Conservation (phyloP, 345 rosid species). For the Dimocarpus longan region DNA sequence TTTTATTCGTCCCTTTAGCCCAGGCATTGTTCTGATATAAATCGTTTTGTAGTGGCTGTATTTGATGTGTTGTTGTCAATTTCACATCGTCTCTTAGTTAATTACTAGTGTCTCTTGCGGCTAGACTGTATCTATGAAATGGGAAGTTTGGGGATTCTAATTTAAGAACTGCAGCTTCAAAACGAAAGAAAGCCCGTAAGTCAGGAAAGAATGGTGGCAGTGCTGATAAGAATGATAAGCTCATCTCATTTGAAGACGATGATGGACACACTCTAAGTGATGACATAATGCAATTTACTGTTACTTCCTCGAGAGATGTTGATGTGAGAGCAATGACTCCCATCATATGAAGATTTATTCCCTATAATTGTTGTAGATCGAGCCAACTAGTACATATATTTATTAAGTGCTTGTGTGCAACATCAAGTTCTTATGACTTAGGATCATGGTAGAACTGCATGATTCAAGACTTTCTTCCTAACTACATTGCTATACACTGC, state of each 20-base stretch:
- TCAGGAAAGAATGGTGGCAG: slow-evolving; percentile 51
- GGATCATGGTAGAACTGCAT: too few species aligned
- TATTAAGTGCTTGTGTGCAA: not conserved
- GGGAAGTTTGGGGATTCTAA: slow-evolving; percentile 29
- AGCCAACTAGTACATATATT: not conserved
- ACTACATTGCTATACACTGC: not conserved
- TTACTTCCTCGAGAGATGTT: too few species aligned
- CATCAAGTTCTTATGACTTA: not conserved
- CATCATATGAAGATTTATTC: not conserved
- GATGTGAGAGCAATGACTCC: not conserved
- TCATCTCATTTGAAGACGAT: slow-evolving; percentile 32
- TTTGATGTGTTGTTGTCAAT: too few species aligned
- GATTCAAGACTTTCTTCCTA: too few species aligned
- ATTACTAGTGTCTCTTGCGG: too few species aligned
- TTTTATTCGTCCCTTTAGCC: too few species aligned
- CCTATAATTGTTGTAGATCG: not conserved
- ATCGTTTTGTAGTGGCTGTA: too few species aligned
- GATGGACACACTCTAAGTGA: slow-evolving; percentile 45
- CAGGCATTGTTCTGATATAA: too few species aligned
- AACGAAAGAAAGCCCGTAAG: slow-evolving; percentile 62
- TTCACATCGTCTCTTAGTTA: too few species aligned
- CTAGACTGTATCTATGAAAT: slow-evolving; percentile 19
- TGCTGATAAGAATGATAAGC: slow-evolving; percentile 38
- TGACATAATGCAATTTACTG: not conserved
- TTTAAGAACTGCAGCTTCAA: slow-evolving; percentile 49